Base-by-base conservation (phyloP, 352 stramenopile genomes). In the Globisporangium sylvaticum region DNA sequence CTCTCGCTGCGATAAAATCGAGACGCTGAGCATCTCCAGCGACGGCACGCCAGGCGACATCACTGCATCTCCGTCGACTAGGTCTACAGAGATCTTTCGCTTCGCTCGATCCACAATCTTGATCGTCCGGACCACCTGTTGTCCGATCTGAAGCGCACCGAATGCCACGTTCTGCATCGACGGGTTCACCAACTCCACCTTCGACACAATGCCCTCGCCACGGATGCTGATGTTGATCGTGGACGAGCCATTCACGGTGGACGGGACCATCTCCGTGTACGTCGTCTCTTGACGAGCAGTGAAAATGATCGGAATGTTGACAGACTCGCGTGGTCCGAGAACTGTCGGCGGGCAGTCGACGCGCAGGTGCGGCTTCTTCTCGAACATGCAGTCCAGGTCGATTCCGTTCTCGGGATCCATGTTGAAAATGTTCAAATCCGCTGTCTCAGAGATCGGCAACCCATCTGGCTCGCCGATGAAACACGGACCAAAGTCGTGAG, bases 401-500 rank as follows among this genome's bases (percentile, higher is more conserved):
- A 98, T 80, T 18, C 78, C 77, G 34, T 74, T 81, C 3, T 92
- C 87, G 0, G 84, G 54, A 58, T 98, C 92, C 74, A 95, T 85
- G 65, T 98, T 98, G 24, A 89, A 89, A 10, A 98, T 87, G 0
- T 70, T 78, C 18, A 98, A 67, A 0, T 71, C 72, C 20, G 67
- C 58, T 7, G 74, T 81, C 69, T 97, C 91, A 0, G 78, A 65
- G 24, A 88, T 73, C 4, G 78, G 76, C 7, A 75, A 59, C 3
- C 77, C 76, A 48, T 94, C 91, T 1, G 80, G 73, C 56, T 91
- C 88, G n/a, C 89, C 82, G 54, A 98, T 83, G 34, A 98, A 98
- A 68, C 91, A 98, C 27, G 90, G 68, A 0, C 93, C 92, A 79
- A 98, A 98, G 69, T 98, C 89, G 64, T 97, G 79, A 12, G 90